Conservation (phyloP, 768 basidiomycete species). For the Podaxis mareebaensis region DNA sequence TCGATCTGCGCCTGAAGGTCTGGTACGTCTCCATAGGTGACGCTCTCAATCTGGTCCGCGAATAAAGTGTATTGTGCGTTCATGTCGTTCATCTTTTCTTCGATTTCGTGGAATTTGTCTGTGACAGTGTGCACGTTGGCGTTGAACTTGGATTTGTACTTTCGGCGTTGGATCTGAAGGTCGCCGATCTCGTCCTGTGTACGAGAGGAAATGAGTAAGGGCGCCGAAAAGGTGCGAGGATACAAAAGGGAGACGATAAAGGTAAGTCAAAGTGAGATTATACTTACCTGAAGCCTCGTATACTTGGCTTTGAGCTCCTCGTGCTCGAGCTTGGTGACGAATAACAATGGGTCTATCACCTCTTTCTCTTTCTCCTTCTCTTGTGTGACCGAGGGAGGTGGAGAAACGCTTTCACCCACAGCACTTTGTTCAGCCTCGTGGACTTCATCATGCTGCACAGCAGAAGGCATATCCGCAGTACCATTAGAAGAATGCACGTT, state of each 20-base stretch:
- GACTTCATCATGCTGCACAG: background rate
- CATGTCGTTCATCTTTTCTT: slow-evolving; percentile 40
- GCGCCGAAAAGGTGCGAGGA: background rate
- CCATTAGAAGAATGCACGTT: background rate
- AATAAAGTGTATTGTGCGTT: slow-evolving; percentile 35
- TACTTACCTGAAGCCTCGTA: slow-evolving; percentile 24
- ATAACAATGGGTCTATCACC: slow-evolving; percentile 16
- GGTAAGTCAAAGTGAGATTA: background rate
- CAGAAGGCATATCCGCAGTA: background rate
- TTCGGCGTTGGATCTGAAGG: slow-evolving; percentile 39
- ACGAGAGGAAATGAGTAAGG: slow-evolving; percentile 5
- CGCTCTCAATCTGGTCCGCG: slow-evolving; percentile 32
- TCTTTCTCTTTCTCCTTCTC: slow-evolving; percentile 16
- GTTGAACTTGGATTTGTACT: slow-evolving; percentile 44
- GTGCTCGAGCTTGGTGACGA: slow-evolving; percentile 7
- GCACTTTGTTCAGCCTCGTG: slow-evolving; percentile 4
- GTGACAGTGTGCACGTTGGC: slow-evolving; percentile 38
- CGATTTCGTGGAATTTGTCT: slow-evolving; percentile 39
- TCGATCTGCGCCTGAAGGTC: slow-evolving; percentile 39
- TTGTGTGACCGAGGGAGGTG: background rate
- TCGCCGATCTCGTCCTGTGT: slow-evolving; percentile 36
- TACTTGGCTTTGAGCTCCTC: slow-evolving; percentile 16
- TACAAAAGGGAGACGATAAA: background rate
- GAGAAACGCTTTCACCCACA: background rate
- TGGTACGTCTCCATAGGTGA: slow-evolving; percentile 31